Evolutionary conservation across 1,284 basidiomycete genomes (phyloP).

Genomic region (Singerocomus inundabilis): DNA sequence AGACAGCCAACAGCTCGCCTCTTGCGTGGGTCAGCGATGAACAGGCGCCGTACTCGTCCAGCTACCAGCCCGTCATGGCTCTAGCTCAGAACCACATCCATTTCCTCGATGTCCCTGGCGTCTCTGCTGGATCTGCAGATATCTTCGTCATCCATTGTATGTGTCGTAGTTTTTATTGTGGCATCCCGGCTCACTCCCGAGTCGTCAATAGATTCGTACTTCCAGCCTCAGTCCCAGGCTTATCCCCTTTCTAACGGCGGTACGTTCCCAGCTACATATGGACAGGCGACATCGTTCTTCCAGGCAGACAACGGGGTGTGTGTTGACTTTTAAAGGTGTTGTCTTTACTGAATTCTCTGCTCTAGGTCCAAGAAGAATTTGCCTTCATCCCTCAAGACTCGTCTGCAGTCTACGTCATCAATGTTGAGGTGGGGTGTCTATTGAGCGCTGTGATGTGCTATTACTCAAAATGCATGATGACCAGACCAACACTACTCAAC

Average conservation of each 20-base stretch:
- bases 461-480: conserved; percentile 8
- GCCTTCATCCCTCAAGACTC: conserved; percentile 84
- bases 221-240: conserved; percentile 73
- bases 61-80: conserved; percentile 71
- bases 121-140: conserved; percentile 62
- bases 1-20: conserved; percentile 53
- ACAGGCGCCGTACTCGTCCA: conserved; percentile 50
- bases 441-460: neutral
- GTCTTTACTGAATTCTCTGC: neutral
- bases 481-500: conserved; percentile 74
- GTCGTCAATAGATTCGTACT: conserved; percentile 59
- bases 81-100: conserved; percentile 78
- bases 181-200: neutral
- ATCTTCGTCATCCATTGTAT: conserved; percentile 89
- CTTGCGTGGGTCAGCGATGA: conserved; percentile 63
- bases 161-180: conserved; percentile 26
- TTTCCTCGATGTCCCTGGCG: conserved; percentile 72
- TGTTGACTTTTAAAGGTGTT: conserved; percentile 5
- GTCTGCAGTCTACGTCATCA: conserved; percentile 75
- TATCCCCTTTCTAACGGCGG: conserved; percentile 50
- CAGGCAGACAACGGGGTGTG: conserved; percentile 45
- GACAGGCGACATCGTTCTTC: conserved; percentile 79
- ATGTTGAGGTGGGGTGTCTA: conserved; percentile 54
- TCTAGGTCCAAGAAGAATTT: conserved; percentile 75
- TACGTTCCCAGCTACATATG: conserved; percentile 74